Percentiles rank a stretch among this genome's conserved stretches.
These are phyloP conservation scores for Sistotremastrum suecicum DNA, from an alignment of 768 basidiomycete genomes.

Conservation along the genomic window DNA sequence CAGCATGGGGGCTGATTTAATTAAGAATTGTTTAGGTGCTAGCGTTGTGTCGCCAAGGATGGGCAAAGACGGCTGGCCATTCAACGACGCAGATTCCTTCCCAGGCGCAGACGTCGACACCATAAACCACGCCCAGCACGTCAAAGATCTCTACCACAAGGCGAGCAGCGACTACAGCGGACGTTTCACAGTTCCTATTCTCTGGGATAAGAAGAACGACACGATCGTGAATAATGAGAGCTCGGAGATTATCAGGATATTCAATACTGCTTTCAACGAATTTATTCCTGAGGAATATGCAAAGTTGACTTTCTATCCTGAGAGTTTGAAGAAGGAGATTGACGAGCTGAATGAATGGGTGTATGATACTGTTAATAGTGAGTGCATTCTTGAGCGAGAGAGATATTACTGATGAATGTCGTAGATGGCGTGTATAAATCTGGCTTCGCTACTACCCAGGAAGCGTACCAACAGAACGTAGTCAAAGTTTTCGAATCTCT, in stretches of 20 bases:
- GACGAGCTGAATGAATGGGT: constrained; percentile 80
- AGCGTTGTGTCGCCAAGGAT: constrained; percentile 77
- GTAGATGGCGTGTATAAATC: constrained; percentile 77
- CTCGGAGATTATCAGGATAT: constrained; percentile 87
- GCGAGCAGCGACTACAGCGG: constrained; percentile 60
- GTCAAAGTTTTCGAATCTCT: constrained; percentile 61
- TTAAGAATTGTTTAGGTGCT: constrained; percentile 35
- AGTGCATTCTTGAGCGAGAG: constrained; percentile 11
- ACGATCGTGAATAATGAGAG: constrained; percentile 95
- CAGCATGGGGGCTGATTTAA: background rate
- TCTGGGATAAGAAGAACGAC: constrained; percentile 84
- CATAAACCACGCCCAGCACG: constrained; percentile 47
- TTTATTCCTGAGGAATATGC: constrained; percentile 52
- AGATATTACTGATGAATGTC: background rate
- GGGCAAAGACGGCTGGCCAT: constrained; percentile 80
- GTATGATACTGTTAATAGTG: constrained; percentile 75
- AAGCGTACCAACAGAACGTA: constrained; percentile 72
- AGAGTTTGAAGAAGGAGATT: constrained; percentile 55
- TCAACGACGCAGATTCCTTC: constrained; percentile 52
- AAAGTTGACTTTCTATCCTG: constrained; percentile 60
- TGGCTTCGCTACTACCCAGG: constrained; percentile 74
- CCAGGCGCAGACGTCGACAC: constrained; percentile 70
- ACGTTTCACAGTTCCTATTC: constrained; percentile 74
- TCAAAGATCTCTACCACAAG: constrained; percentile 78
- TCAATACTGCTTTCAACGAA: constrained; percentile 78